phyloP scores from a whole-genome alignment of 306 rosid species.

The Begonia peltatifolia region DNA sequence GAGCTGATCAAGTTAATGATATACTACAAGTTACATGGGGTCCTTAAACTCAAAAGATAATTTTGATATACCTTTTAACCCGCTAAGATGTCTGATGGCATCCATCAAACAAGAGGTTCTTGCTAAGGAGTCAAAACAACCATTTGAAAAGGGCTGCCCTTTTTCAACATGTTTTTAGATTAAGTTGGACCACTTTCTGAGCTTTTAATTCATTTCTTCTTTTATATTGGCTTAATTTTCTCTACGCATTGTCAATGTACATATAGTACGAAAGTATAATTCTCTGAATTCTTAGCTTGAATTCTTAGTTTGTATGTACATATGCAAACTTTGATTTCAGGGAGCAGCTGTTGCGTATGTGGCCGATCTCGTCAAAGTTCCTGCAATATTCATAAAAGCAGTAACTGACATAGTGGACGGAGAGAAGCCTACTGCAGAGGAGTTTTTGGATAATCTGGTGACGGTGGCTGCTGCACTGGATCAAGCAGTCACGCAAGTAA shows the following conservation, averaged over 20 bases:
- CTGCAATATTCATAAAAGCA: slow-evolving; percentile 72
- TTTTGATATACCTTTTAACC: neutral
- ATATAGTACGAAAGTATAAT: too few species aligned
- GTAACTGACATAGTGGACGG: slow-evolving; percentile 86
- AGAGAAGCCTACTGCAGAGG: slow-evolving; percentile 85
- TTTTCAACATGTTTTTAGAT: neutral
- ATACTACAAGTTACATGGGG: too few species aligned
- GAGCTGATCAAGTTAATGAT: too few species aligned
- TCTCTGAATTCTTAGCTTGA: neutral
- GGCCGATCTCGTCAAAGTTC: slow-evolving; percentile 76
- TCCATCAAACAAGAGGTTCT: too few species aligned
- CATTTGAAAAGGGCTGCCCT: too few species aligned
- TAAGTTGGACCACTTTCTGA: neutral
- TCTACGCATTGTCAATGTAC: too few species aligned
- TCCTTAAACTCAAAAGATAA: too few species aligned
- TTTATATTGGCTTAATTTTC: neutral
- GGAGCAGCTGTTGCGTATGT: slow-evolving; percentile 98
- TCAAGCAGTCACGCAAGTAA: slow-evolving; percentile 35
- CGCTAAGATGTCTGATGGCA: neutral
- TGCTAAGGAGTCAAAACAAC: too few species aligned
- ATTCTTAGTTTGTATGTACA: too few species aligned
- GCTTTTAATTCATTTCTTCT: neutral
- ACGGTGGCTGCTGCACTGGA: slow-evolving; percentile 86
- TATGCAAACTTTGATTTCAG: slow-evolving; percentile 30
- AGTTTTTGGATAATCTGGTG: slow-evolving; percentile 81